Conservation (phyloP, 2,329 filamentous ascomycete genomes). For the Venturia carpophila region DNA sequence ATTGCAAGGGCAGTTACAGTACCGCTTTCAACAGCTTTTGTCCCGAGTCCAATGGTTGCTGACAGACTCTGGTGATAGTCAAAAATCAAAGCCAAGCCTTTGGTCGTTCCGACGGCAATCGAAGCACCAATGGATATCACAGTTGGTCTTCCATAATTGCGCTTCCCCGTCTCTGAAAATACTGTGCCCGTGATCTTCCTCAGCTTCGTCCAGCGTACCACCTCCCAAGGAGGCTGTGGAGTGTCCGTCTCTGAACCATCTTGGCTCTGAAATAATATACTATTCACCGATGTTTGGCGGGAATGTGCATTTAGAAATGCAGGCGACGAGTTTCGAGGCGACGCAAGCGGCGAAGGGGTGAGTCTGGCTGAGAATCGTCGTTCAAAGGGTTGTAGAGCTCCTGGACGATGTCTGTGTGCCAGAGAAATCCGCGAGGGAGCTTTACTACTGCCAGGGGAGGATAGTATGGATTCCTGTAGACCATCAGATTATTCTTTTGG, state of each 20-base stretch:
- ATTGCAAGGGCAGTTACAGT: constrained; percentile 79
- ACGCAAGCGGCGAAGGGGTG: constrained; percentile 51
- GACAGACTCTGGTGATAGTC: constrained; percentile 96
- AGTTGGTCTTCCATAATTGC: constrained; percentile 86
- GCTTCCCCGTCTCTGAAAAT: constrained; percentile 85
- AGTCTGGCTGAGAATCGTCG: constrained; percentile 87
- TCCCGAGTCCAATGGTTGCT: constrained; percentile 85
- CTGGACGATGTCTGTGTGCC: constrained; percentile 63
- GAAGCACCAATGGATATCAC: constrained; percentile 81
- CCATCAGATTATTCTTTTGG: constrained; percentile 25
- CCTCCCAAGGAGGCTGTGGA: constrained; percentile 83
- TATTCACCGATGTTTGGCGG: constrained; percentile 70
- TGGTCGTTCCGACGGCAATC: constrained; percentile 86
- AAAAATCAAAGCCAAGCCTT: constrained; percentile 90
- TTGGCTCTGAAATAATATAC: constrained; percentile 53
- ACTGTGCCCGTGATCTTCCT: constrained; percentile 82
- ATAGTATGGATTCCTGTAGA: constrained; percentile 43
- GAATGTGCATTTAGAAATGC: constrained; percentile 71
- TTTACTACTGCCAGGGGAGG: constrained; percentile 65
- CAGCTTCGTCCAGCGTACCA: constrained; percentile 90
- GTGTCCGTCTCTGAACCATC: constrained; percentile 55
- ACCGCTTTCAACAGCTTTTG: constrained; percentile 88
- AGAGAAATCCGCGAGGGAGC: constrained; percentile 62
- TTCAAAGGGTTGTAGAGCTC: constrained; percentile 87
- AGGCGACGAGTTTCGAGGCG: constrained; percentile 66